Conservation (phyloP, 2,329 filamentous ascomycete genomes). For the Ophiocordyceps camponoti-rufipedis region DNA sequence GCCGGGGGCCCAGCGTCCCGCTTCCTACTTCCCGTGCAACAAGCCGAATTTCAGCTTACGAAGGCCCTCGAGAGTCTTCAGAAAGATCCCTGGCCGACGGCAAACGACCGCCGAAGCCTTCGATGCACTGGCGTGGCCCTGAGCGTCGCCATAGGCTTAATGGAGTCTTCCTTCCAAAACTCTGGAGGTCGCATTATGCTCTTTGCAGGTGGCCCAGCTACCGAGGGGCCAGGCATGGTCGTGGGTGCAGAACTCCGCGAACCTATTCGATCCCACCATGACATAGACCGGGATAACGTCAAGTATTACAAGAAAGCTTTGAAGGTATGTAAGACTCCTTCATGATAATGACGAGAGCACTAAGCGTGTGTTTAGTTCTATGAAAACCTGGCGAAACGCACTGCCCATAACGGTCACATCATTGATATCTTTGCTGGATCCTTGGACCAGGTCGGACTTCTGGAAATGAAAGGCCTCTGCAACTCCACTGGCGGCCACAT, state of each 20-base stretch:
- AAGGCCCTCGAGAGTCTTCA: slow-evolving; percentile 91
- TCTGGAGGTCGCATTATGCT: slow-evolving; percentile 92
- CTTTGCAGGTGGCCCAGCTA: slow-evolving; percentile 86
- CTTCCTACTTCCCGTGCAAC: slow-evolving; percentile 84
- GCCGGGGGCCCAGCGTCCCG: slow-evolving; percentile 68
- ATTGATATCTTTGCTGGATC: slow-evolving; percentile 97
- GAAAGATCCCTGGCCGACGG: slow-evolving; percentile 93
- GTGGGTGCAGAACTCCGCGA: slow-evolving; percentile 91
- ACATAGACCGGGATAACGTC: slow-evolving; percentile 96
- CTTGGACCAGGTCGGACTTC: slow-evolving; percentile 85
- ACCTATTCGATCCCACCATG: slow-evolving; percentile 93
- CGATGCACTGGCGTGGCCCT: slow-evolving; percentile 93
- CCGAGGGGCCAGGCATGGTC: slow-evolving; percentile 91
- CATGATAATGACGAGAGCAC: neutral
- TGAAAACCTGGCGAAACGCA: slow-evolving; percentile 80
- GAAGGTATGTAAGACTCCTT: slow-evolving; percentile 41
- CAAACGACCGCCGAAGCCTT: slow-evolving; percentile 76
- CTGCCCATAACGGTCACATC: slow-evolving; percentile 90
- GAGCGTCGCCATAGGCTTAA: slow-evolving; percentile 77
- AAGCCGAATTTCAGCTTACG: slow-evolving; percentile 93
- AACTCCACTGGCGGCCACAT: slow-evolving; percentile 97
- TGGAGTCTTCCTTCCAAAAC: slow-evolving; percentile 93
- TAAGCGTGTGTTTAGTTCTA: slow-evolving; percentile 50
- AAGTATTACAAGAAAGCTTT: slow-evolving; percentile 99
- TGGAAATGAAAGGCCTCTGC: slow-evolving; percentile 95